Conservation (phyloP, 768 basidiomycete species). For the Trametes meyenii region DNA sequence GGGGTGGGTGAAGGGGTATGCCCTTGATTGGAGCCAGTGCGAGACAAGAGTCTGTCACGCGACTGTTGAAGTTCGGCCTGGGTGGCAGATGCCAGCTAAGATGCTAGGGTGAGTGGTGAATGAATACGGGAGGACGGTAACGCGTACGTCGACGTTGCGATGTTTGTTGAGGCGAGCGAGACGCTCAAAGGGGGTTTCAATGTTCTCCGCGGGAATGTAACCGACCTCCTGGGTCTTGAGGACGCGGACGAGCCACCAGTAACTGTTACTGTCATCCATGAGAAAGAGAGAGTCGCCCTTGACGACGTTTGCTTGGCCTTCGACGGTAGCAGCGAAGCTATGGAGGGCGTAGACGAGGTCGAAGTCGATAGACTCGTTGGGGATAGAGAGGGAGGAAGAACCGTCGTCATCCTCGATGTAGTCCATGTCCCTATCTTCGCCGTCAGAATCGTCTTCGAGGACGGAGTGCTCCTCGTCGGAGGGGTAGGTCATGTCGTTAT, state of each 20-base stretch:
- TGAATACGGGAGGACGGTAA: neutral
- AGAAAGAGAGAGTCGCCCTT: constrained; percentile 96
- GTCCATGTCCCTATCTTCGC: constrained; percentile 65
- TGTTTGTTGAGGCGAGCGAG: constrained; percentile 96
- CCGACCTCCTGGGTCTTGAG: constrained; percentile 99
- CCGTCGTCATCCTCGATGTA: constrained; percentile 77
- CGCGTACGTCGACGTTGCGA: constrained; percentile 89
- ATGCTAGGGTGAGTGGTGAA: constrained; percentile 2
- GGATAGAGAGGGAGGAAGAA: constrained; percentile 80
- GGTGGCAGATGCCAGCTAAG: constrained; percentile 73
- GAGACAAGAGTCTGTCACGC: constrained; percentile 56
- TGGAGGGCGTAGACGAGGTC: constrained; percentile 92
- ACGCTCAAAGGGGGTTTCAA: constrained; percentile 97
- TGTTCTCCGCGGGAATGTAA: constrained; percentile 99
- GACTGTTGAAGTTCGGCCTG: constrained; percentile 62
- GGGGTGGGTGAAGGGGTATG: constrained; percentile 52
- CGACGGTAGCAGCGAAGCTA: constrained; percentile 96
- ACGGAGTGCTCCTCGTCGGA: constrained; percentile 83
- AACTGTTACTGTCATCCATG: constrained; percentile 98
- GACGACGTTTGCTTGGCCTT: constrained; percentile 98
- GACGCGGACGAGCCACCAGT: constrained; percentile 99
- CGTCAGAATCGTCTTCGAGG: constrained; percentile 83
- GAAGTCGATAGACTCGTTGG: constrained; percentile 92
- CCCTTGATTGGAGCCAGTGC: constrained; percentile 47
- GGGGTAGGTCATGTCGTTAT: constrained; percentile 48